Base-by-base conservation (phyloP, 148 eudicot genomes). In the Rhododendron vialii region DNA sequence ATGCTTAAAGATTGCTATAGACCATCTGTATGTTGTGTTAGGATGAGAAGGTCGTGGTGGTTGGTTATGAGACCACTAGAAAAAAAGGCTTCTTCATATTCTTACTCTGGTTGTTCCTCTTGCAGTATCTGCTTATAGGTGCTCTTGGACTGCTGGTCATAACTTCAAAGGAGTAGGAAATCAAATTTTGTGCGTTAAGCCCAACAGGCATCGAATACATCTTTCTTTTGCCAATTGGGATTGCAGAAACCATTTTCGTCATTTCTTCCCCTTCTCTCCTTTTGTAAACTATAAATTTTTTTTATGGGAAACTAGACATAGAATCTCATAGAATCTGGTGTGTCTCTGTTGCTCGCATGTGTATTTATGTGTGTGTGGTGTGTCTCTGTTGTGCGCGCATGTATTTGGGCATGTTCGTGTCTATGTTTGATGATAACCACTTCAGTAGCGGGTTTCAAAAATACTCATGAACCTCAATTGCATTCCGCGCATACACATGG, bases 61-160 rank as follows among this genome's bases (percentile, higher is more conserved):
- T 2, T 12, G 36, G 35, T 30, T 26, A 71, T 71, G 76, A 71
- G 36, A 26, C 36, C 36, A 12, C 5, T 11, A 53, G 59, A 53
- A 13, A 53, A 3, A 53, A 12, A 12, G 50, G 5, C 8, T 20
- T 61, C 10, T 30, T 74, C 43, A 30, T 14, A 15, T 36, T 75
- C 80, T 65, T 26, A 69, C 9, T 18, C 55, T 2, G 8, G 8
- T 36, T 78, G 26, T 65, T 18, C 5, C 28, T 65, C 13, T 78
- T 90, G 90, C 92, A 91, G 93, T 91, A 91, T 86, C 83, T 90
- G 81, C 88, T 91, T 10, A 88, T 91, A 65, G 92, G 91, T 48
- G 91, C 92, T 24, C 80, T 90, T 59, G 92, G 91, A 30, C 57
- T 92, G 89, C 89, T 88, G 48, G 90, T 87, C 73, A 88, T 91